Conservation (phyloP, 805 yeast species). For the Candida saitoana region DNA sequence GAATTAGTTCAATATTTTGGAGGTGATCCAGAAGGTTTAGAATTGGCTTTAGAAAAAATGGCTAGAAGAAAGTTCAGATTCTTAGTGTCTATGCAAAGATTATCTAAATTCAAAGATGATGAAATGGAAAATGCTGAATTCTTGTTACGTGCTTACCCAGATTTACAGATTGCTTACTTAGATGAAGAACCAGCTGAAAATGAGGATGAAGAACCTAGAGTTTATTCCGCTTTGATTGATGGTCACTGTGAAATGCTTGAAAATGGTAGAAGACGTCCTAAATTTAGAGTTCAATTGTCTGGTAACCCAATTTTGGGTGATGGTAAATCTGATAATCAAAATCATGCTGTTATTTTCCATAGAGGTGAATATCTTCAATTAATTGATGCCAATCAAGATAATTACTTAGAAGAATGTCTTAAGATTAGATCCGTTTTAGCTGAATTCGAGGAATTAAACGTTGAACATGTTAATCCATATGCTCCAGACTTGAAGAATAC, state of each 20-base stretch:
- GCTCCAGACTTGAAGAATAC: constrained; percentile 65
- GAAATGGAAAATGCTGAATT: constrained; percentile 59
- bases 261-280: constrained; percentile 57
- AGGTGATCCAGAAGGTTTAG: constrained; percentile 95
- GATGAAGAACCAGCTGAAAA: constrained; percentile 47
- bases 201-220: constrained; percentile 42
- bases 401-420: constrained; percentile 75
- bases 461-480: constrained; percentile 75
- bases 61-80: constrained; percentile 61
- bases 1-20: constrained; percentile 84
- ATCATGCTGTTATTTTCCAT: constrained; percentile 67
- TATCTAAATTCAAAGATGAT: constrained; percentile 49
- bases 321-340: constrained; percentile 82
- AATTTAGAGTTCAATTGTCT: constrained; percentile 60
- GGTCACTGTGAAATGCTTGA: constrained; percentile 60
- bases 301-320: constrained; percentile 84
- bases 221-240: constrained; percentile 66
- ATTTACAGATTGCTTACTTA: constrained; percentile 58
- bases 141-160: constrained; percentile 62
- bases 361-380: constrained; percentile 80
- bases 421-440: constrained; percentile 71
- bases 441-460: constrained; percentile 63
- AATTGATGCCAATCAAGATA: constrained; percentile 82
- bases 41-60: constrained; percentile 83
- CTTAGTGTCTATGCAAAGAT: constrained; percentile 62